Evolutionary conservation across 2,329 filamentous ascomycete species (phyloP).

Genomic region (Esteya vermicola): DNA sequence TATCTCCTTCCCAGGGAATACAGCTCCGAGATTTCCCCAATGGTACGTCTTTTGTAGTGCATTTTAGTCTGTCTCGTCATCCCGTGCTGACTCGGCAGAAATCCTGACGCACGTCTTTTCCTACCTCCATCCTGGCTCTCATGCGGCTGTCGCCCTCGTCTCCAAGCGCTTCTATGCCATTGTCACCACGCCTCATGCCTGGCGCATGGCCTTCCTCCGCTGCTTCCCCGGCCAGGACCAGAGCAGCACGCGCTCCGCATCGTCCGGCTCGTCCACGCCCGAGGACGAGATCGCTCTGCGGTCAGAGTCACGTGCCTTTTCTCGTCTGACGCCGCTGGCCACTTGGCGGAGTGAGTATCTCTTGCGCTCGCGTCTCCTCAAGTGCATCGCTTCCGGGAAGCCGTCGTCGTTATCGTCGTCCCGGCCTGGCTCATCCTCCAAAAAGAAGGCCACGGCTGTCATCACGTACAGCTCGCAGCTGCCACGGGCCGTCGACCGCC

Average conservation of each 20-base stretch:
- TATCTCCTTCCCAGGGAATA: slow-evolving; percentile 10
- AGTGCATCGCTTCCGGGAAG: slow-evolving; percentile 70
- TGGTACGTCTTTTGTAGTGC: slow-evolving; percentile 34
- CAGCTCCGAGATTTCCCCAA: slow-evolving; percentile 57
- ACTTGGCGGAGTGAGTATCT: slow-evolving; percentile 97
- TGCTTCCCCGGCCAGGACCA: slow-evolving; percentile 72
- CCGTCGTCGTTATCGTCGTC: slow-evolving; percentile 30
- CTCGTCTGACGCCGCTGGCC: slow-evolving; percentile 66
- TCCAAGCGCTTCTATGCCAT: slow-evolving; percentile 77
- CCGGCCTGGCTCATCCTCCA: slow-evolving; percentile 28
- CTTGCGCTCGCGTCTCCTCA: slow-evolving; percentile 66
- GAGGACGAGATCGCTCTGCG: slow-evolving; percentile 35
- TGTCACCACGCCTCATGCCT: slow-evolving; percentile 83
- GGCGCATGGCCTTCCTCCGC: slow-evolving; percentile 83
- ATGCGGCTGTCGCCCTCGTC: slow-evolving; percentile 70
- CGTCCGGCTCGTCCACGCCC: background rate
- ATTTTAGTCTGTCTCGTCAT: background rate
- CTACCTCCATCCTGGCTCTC: slow-evolving; percentile 72
- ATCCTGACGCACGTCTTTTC: slow-evolving; percentile 84
- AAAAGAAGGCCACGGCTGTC: slow-evolving; percentile 57
- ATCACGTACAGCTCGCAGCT: slow-evolving; percentile 78
- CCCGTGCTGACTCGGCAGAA: slow-evolving; percentile 38
- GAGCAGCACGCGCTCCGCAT: background rate
- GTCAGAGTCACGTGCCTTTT: slow-evolving; percentile 66
- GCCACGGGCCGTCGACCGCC: slow-evolving; percentile 61